phyloP scores from a whole-genome alignment of 257 asterid genomes.

The Solanum chaucha region DNA sequence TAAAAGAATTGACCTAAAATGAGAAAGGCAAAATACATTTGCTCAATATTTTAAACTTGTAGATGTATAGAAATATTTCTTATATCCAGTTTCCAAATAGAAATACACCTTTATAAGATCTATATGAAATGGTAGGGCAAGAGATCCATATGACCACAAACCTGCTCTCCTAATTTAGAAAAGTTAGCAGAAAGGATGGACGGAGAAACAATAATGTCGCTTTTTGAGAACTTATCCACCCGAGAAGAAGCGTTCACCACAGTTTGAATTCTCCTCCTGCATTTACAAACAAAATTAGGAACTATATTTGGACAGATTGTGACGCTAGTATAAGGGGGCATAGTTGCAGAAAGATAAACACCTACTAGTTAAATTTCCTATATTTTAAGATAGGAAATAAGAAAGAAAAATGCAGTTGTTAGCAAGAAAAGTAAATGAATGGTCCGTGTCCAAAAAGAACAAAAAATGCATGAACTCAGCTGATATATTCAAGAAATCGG shows the following conservation, averaged over 20 bases:
- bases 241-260: conserved; percentile 83
- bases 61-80: background rate
- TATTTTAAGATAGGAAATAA: background rate
- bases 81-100: background rate
- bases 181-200: conserved; percentile 96
- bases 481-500: background rate
- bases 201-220: conserved; percentile 92
- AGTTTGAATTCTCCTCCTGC: conserved; percentile 58
- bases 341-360: background rate
- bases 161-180: conserved; percentile 97
- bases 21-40: background rate
- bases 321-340: background rate
- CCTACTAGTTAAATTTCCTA: background rate
- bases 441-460: background rate
- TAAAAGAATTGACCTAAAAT: background rate
- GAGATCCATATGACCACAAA: conserved; percentile 5
- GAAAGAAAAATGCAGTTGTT: background rate
- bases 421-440: background rate
- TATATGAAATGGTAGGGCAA: background rate
- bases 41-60: background rate
- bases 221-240: conserved; percentile 82
- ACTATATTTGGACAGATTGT: background rate
- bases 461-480: background rate
- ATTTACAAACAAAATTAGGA: conserved; percentile 4
- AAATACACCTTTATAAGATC: background rate